Evolutionary conservation across 164 flowering plant genomes (phyloP).

Genomic region (Houttuynia cordata): DNA sequence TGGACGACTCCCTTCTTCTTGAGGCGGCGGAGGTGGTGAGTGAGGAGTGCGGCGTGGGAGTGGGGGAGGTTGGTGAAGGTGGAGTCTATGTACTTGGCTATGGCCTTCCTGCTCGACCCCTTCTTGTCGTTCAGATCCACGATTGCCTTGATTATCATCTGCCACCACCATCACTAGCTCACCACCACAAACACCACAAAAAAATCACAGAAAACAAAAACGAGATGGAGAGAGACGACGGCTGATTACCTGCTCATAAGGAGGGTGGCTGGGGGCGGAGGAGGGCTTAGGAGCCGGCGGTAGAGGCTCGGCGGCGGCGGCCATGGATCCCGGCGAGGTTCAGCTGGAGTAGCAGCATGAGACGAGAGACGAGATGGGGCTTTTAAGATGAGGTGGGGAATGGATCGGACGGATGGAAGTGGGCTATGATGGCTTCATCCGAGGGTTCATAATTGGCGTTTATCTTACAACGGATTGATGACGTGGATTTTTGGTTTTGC

Average conservation of each 20-base stretch:
- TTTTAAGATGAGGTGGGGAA: not conserved
- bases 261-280: conserved; percentile 1
- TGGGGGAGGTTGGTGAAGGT: conserved; percentile 5
- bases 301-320: too few relatives aligned
- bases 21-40: conserved; percentile 4
- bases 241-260: conserved; percentile 1
- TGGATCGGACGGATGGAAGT: not conserved
- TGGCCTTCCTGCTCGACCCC: conserved; percentile 7
- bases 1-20: conserved; percentile 4
- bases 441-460: not conserved
- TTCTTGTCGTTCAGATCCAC: conserved; percentile 4
- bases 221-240: too few relatives aligned
- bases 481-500: not conserved
- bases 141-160: conserved; percentile 5
- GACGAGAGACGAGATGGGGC: too few relatives aligned
- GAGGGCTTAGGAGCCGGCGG: not conserved
- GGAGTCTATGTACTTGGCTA: conserved; percentile 5
- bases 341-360: not conserved
- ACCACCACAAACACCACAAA: too few relatives aligned
- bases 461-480: not conserved
- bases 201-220: too few relatives aligned
- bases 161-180: not conserved
- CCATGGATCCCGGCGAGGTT: not conserved
- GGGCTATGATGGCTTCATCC: not conserved
- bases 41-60: conserved; percentile 4